Evolutionary conservation across 2,329 filamentous ascomycete species (phyloP), one percentile per base, ranked within the genome.

Genomic region (Colletotrichum tropicicola): DNA sequence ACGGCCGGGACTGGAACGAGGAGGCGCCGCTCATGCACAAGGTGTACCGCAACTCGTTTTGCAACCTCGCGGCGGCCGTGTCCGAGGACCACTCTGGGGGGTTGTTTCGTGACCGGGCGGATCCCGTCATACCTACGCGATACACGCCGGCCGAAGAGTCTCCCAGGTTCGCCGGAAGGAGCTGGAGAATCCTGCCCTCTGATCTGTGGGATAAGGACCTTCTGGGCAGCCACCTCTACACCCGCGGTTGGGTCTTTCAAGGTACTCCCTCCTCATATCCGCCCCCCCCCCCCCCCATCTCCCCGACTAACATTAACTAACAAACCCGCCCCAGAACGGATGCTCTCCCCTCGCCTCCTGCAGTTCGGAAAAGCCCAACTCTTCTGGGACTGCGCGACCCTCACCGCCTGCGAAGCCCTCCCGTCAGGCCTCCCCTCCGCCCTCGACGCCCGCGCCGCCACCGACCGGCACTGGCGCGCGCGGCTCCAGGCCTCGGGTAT

Each of bases 381-480:
- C 0, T 70, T 72, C 58, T 73, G 70, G 70, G 69, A 73, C 54
- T 73, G 71, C 21, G 67, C 68, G 13, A 69, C 61, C 3, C n/a
- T 63, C 13, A 65, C 53, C 10, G 70, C 70, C 0, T 68, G 67
- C 60, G 71, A 72, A 19, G 23, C 45, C 2, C 55, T 70, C 7
- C 70, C 71, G 0, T 8, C 19, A 0, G 70, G 70, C 2, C 57
- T 73, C 9, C 66, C 70, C 2, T 5, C 47, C 3, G n/a, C 55
- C 19, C 55, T 64, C 10, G 60, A 64, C 25, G 17, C 15, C 23
- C 35, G 13, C n/a, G 55, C 60, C 23, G 17, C 23, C 5, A 10
- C 27, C 2, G 47, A 64, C 41, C 30, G 60, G 12, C 19, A 39
- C 19, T 54, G 60, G 60, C 60, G 60, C 15, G 45, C 19, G 13